phyloP scores from a whole-genome alignment of 2,329 filamentous ascomycete genomes.

The Xylariomycetidae sp. region DNA sequence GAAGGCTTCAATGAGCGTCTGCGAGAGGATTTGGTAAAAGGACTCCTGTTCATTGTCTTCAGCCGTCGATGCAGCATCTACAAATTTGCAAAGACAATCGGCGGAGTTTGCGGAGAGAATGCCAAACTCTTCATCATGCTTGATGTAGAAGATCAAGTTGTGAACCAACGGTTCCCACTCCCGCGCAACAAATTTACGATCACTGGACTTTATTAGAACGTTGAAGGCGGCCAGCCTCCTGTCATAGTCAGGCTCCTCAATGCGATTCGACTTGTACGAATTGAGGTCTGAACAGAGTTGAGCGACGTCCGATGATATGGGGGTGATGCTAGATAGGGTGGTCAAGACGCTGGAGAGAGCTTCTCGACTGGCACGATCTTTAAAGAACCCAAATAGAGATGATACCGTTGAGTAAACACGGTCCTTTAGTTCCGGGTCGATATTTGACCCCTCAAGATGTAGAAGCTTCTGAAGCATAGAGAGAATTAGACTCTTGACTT shows the following conservation, averaged over 20 bases:
- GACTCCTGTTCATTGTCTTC: conserved; percentile 36
- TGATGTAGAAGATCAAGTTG: conserved; percentile 85
- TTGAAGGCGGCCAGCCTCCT: conserved; percentile 73
- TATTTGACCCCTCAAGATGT: conserved; percentile 54
- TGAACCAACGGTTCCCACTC: conserved; percentile 87
- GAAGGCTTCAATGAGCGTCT: conserved; percentile 68
- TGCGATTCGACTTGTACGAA: conserved; percentile 63
- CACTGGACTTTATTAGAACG: conserved; percentile 60
- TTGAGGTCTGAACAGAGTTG: conserved; percentile 75
- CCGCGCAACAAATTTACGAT: conserved; percentile 54
- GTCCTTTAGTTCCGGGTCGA: conserved; percentile 53
- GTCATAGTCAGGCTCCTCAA: conserved; percentile 88
- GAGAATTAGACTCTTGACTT: conserved; percentile 76
- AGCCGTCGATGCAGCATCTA: conserved; percentile 55
- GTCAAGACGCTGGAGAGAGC: conserved; percentile 69
- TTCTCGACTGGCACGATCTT: conserved; percentile 70
- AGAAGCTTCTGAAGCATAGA: conserved; percentile 79
- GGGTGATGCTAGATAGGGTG: conserved; percentile 63
- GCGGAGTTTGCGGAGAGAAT: conserved; percentile 78
- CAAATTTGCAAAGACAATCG: conserved; percentile 72
- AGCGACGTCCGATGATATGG: conserved; percentile 58
- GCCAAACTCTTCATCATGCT: conserved; percentile 81
- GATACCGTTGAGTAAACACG: conserved; percentile 71
- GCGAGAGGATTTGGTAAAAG: conserved; percentile 56
- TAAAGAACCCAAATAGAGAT: conserved; percentile 86